phyloP scores from a whole-genome alignment of 805 yeast species.

The Ogataea pilisensis region DNA sequence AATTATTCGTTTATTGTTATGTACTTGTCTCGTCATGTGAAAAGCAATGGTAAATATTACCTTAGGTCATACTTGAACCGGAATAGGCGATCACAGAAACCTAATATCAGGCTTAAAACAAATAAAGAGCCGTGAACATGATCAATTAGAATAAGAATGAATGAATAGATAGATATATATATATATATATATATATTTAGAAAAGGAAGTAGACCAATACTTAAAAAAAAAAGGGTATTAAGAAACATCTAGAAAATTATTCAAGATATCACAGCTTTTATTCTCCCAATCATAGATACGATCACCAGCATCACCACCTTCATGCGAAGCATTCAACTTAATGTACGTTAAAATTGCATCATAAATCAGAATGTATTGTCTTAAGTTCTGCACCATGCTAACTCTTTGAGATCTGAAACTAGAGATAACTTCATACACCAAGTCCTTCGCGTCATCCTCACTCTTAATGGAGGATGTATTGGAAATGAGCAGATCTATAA shows the following conservation, averaged over 20 bases:
- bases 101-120: too few relatives aligned
- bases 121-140: too few relatives aligned
- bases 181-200: not conserved
- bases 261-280: conserved; percentile 9
- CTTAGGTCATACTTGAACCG: too few relatives aligned
- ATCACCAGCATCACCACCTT: conserved; percentile 2
- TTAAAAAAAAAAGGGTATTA: conserved; percentile 1
- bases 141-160: not conserved
- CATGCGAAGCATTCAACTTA: conserved; percentile 13
- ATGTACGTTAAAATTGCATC: conserved; percentile 34
- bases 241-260: conserved; percentile 16
- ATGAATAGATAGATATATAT: not conserved
- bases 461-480: conserved; percentile 7
- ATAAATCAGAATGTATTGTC: conserved; percentile 51
- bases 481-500: conserved; percentile 36
- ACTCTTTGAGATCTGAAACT: conserved; percentile 48
- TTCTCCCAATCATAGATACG: conserved; percentile 13
- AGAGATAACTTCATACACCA: conserved; percentile 44
- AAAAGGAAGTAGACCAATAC: conserved; percentile 7
- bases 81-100: too few relatives aligned
- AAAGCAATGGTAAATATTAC: too few relatives aligned
- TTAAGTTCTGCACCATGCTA: conserved; percentile 54
- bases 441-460: conserved; percentile 28
- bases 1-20: too few relatives aligned
- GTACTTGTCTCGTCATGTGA: too few relatives aligned